Percentiles rank a stretch among this genome's conserved stretches.
Evolutionary conservation across 1,284 basidiomycete genomes (phyloP).

Genomic region (Chalciporus sp.): DNA sequence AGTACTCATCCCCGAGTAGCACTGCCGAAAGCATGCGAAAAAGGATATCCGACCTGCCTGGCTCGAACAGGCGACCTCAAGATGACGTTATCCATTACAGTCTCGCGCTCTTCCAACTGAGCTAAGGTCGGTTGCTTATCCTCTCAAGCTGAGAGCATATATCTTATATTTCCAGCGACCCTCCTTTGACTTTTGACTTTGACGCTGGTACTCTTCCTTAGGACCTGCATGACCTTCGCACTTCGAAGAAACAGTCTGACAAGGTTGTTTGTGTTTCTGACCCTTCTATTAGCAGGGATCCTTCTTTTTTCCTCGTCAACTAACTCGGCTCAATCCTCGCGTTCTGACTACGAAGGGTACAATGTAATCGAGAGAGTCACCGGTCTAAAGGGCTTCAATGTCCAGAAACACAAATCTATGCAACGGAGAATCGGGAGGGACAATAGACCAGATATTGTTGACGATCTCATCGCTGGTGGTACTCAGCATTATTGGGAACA

Average conservation of each 20-base stretch:
- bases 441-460: conserved; percentile 79
- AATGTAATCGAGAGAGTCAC: conserved; percentile 87
- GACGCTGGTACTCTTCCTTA: background rate
- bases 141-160: background rate
- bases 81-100: conserved; percentile 32
- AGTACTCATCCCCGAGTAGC: no score
- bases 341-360: conserved; percentile 30
- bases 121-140: conserved; percentile 30
- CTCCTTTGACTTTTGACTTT: background rate
- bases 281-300: conserved; percentile 19
- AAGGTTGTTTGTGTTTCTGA: conserved; percentile 14
- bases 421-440: conserved; percentile 87
- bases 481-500: conserved; percentile 87
- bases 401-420: conserved; percentile 83
- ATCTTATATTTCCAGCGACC: background rate
- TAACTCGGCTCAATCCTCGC: conserved; percentile 14
- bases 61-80: conserved; percentile 61
- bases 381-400: conserved; percentile 80
- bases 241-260: conserved; percentile 26
- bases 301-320: conserved; percentile 20
- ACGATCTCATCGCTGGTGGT: conserved; percentile 74
- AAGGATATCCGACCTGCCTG: conserved; percentile 51
- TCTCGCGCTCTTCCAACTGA: background rate
- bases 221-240: conserved; percentile 26
- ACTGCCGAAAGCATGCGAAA: background rate